Base-by-base conservation (phyloP, 176 grass and related monocot species). In the Avena atlantica region DNA sequence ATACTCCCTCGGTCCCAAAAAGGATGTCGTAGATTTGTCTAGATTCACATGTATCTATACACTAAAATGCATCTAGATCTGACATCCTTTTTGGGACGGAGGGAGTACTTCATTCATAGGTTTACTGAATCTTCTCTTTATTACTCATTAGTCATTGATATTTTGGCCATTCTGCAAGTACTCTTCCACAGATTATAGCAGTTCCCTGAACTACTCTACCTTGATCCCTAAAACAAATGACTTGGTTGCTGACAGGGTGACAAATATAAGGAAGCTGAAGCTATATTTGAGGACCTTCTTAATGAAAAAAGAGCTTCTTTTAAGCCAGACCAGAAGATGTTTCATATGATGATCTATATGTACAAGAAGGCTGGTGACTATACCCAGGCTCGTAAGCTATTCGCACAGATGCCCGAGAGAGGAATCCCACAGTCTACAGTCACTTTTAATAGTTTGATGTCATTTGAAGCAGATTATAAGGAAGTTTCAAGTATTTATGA, bases 271-370 rank as follows among this genome's bases (percentile, higher is more conserved):
- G 94, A 95, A 83, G 87, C 89, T 24, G 89, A 98, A 88, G 78
- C 82, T 86, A 88, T 93, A 88, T 98, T 96, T 73, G 84, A 98
- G 59, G 88, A 88, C 70, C 91, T 98, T 89, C 84, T 96, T 50
- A 96, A 87, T 29, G 90, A 94, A 82, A 88, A 96, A 81, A 94
- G 90, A 69, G 27, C 80, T 83, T 72, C 81, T 49, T 98, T 96
- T 73, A 98, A 94, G 81, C 93, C 96, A 85, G 96, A 98, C 70
- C 96, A 96, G 90, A 96, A 96, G 82, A 98, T 94, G 92, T 98
- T 96, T 81, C 96, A 96, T 87, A 96, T 94, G 97, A 96, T 98
- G 94, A 98, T 98, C 72, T 98, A 96, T 78, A 96, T 96, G 97
- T 93, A 94, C 77, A 96, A 91, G 85, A 96, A 98, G 88, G 90